Percentiles rank a stretch among this genome's conserved stretches.
Evolutionary conservation across 441 rosid genomes (phyloP).

Genomic region (Populus hybrid): DNA sequence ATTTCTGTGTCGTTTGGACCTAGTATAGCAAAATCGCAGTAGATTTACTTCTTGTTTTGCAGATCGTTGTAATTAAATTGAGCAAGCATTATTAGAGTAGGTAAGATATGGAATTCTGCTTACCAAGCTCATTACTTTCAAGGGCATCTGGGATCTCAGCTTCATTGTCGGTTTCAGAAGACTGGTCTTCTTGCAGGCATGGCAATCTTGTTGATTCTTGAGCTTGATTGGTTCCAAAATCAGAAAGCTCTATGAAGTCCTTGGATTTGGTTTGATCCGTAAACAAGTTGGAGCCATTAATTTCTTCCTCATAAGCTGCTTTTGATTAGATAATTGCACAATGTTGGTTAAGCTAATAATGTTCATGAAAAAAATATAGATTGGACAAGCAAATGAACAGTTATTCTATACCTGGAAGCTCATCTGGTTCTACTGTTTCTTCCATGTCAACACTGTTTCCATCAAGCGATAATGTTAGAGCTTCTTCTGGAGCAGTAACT

Average conservation of each 20-base stretch:
- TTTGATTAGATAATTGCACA: background rate
- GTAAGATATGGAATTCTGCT: constrained; percentile 2
- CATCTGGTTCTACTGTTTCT: constrained; percentile 20
- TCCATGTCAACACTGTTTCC: constrained; percentile 22
- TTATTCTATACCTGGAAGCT: constrained; percentile 26
- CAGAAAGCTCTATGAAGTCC: constrained; percentile 10
- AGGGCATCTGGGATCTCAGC: constrained; percentile 14
- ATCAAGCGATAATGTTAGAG: constrained; percentile 14
- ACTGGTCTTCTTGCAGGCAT: constrained; percentile 22
- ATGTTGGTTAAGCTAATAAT: background rate
- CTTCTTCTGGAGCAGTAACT: constrained; percentile 7
- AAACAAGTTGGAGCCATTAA: constrained; percentile 9
- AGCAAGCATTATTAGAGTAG: background rate
- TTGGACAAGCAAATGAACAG: background rate
- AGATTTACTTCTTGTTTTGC: constrained; percentile 11
- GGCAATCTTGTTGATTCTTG: constrained; percentile 22
- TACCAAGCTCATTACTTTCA: constrained; percentile 25
- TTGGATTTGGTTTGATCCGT: constrained; percentile 19
- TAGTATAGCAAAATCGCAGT: constrained; percentile 20
- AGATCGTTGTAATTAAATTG: background rate
- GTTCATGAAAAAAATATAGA: background rate
- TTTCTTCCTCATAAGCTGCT: constrained; percentile 28
- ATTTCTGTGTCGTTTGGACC: constrained; percentile 24
- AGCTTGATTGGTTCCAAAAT: constrained; percentile 6
- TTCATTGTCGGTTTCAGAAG: constrained; percentile 1